These are phyloP conservation scores for Astragalus membranaceus DNA, from an alignment of 306 rosid genomes.

Conservation along the genomic window DNA sequence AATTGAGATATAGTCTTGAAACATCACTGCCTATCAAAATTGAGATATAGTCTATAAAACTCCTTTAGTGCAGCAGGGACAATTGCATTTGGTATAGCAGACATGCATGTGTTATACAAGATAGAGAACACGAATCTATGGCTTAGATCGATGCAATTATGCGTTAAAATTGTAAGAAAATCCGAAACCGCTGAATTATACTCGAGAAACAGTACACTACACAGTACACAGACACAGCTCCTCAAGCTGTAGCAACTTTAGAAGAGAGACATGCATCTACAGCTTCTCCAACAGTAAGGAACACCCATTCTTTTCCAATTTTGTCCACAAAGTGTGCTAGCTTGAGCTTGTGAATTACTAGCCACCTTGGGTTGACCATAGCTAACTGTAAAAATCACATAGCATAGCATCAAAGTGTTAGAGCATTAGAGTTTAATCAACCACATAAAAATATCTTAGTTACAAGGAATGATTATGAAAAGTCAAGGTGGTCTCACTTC, in stretches of 20 bases:
- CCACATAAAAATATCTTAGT: neutral
- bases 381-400: conserved; percentile 43
- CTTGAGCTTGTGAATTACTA: conserved; percentile 75
- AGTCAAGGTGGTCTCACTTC: conserved; percentile 32
- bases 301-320: conserved; percentile 58
- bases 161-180: neutral
- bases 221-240: neutral
- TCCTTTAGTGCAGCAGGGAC: neutral
- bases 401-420: neutral
- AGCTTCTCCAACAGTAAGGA: conserved; percentile 64
- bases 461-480: neutral
- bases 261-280: conserved; percentile 50
- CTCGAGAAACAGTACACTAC: too few relatives aligned
- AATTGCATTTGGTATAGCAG: neutral
- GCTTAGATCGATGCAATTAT: neutral
- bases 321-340: conserved; percentile 58
- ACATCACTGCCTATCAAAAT: too few relatives aligned
- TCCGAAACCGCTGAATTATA: neutral
- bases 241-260: conserved; percentile 22
- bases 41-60: neutral
- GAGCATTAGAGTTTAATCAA: neutral
- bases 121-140: neutral
- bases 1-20: neutral
- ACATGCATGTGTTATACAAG: neutral
- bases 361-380: conserved; percentile 77